Conservation (phyloP, 2,329 filamentous ascomycete species). For the Tolypocladium capitatum region DNA sequence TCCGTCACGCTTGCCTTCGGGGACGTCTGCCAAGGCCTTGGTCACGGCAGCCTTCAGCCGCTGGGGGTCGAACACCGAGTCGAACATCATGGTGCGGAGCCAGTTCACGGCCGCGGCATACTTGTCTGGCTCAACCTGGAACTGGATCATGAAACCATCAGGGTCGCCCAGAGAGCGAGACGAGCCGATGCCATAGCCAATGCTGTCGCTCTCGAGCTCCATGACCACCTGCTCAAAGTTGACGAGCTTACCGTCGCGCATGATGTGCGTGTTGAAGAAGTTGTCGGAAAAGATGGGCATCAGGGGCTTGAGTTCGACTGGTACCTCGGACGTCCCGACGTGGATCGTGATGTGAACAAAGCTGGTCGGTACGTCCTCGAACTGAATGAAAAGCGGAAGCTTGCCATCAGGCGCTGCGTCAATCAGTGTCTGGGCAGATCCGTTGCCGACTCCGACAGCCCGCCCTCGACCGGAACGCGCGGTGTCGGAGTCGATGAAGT, state of each 20-base stretch:
- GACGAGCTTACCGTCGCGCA: conserved; percentile 59
- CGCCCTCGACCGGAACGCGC: conserved; percentile 71
- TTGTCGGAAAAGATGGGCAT: conserved; percentile 76
- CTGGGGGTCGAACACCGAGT: conserved; percentile 70
- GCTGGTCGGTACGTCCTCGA: conserved; percentile 84
- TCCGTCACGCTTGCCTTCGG: conserved; percentile 81
- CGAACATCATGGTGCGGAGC: conserved; percentile 76
- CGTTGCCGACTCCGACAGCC: conserved; percentile 52
- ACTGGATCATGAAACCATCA: conserved; percentile 68
- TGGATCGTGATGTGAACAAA: conserved; percentile 80
- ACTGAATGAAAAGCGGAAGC: conserved; percentile 85
- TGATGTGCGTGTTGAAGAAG: conserved; percentile 87
- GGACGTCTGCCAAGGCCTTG: conserved; percentile 82
- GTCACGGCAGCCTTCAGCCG: conserved; percentile 52
- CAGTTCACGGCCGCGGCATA: conserved; percentile 72
- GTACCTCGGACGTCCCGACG: conserved; percentile 64
- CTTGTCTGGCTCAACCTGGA: conserved; percentile 80
- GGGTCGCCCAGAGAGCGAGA: conserved; percentile 59
- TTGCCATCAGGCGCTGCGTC: conserved; percentile 50
- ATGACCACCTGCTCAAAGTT: conserved; percentile 89
- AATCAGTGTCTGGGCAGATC: conserved; percentile 60
- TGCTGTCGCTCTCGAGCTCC: conserved; percentile 80
- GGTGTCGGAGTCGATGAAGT: conserved; percentile 81
- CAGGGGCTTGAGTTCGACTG: conserved; percentile 72
- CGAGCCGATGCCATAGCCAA: conserved; percentile 64